Base-by-base conservation (phyloP, 2,329 filamentous ascomycete species). In the Botrytis elliptica region DNA sequence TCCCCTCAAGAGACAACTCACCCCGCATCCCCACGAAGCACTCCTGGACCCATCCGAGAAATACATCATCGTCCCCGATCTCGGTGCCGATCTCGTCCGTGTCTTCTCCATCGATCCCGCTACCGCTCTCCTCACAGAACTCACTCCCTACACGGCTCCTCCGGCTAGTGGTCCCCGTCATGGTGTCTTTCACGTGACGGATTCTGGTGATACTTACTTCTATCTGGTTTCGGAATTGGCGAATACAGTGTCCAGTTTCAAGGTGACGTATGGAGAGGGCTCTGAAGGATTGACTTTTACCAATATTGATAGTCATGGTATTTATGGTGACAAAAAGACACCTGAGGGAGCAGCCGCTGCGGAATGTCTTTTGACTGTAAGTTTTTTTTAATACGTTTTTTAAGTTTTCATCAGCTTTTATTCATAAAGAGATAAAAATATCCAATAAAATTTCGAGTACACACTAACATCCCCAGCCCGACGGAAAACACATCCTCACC, bases 401-500 rank as follows among this genome's bases (percentile, higher is more conserved):
- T 7, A 9, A 49, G 22, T 6, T n/a, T 14, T n/a, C 12, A 52
- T 52, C 49, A 52, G 9, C 4, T 22, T 67, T 57, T 6, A 40
- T 22, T 10, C 16, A 18, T 2, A 14, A 10, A 22, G 25, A 57
- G 10, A 65, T 33, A 7, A 29, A 29, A 9, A 29, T 18, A 42
- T 16, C 9, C 4, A 12, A 33, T 25, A 6, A 64, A 29, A 44
- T 20, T 7, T 18, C 3, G 14, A 55, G n/a, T 14, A 46, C n/a
- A 63, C 75, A 64, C 49, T 68, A 75, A 74, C 75, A 74, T 71
- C 52, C 57, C 62, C 33, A 89, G 88, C 87, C 88, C 67, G 87
- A 90, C 78, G 84, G 86, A 74, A 87, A 86, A 52, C 92, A 89
- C 83, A 80, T 94, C 70, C 85, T 92, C 77, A 86, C 92, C 60